phyloP scores from a whole-genome alignment of 2,329 filamentous ascomycete genomes.

The Colletotrichum sp. region DNA sequence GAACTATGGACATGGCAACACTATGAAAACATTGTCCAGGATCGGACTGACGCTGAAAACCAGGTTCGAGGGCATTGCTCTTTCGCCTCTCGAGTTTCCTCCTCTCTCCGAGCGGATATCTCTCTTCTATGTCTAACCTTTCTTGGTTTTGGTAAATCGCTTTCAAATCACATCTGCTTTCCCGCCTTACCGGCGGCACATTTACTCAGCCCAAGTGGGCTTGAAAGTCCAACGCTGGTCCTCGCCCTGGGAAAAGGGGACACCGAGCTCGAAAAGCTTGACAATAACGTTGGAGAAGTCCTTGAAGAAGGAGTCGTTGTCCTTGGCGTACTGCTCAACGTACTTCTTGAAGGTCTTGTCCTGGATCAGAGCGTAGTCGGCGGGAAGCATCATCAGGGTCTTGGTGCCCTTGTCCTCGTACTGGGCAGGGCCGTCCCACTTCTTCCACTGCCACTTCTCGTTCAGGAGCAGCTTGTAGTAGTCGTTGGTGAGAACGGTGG shows the following conservation, averaged over 20 bases:
- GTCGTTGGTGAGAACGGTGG: conserved; percentile 92
- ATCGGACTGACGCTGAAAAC: conserved; percentile 1
- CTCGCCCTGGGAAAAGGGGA: conserved; percentile 79
- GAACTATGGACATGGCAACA: conserved; percentile 2
- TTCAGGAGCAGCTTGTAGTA: conserved; percentile 87
- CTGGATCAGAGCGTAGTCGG: conserved; percentile 85
- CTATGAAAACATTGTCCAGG: conserved; percentile 6
- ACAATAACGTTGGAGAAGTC: conserved; percentile 82
- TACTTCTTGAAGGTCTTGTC: conserved; percentile 85
- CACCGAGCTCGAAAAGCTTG: conserved; percentile 92
- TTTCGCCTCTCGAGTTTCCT: neutral
- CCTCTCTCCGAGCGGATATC: conserved; percentile 12
- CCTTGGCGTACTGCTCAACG: conserved; percentile 89
- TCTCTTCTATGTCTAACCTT: conserved; percentile 10
- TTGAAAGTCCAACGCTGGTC: conserved; percentile 68
- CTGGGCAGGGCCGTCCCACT: conserved; percentile 92
- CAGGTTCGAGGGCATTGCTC: neutral
- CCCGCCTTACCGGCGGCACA: neutral
- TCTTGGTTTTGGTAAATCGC: neutral
- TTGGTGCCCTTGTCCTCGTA: conserved; percentile 89
- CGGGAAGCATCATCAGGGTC: conserved; percentile 95
- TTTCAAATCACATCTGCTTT: neutral
- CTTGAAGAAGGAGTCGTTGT: conserved; percentile 90
- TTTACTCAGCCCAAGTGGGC: conserved; percentile 37
- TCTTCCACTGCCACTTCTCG: conserved; percentile 92